phyloP scores from a whole-genome alignment of 148 eudicot species.

The Nepenthes gracilis region DNA sequence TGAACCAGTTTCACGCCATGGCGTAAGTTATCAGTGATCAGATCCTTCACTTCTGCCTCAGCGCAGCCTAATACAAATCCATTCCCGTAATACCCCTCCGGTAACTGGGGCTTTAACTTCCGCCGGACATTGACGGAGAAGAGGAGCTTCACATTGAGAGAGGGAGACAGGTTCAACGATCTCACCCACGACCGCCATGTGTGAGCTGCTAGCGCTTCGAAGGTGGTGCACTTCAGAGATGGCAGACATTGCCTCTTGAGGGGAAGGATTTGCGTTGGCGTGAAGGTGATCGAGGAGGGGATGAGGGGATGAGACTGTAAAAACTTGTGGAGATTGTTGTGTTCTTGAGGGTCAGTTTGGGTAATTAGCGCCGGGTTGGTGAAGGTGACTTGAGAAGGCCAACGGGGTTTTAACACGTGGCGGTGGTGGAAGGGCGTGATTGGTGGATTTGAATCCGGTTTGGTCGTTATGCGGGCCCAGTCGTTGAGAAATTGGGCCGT shows the following conservation, averaged over 20 bases:
- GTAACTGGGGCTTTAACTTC: constrained; percentile 29
- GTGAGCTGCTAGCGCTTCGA: constrained; percentile 76
- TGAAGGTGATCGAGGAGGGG: constrained; percentile 55
- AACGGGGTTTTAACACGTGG: constrained; percentile 49
- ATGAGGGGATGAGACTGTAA: constrained; percentile 55
- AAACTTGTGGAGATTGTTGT: constrained; percentile 19
- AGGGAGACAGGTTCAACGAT: constrained; percentile 34
- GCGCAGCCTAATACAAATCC: constrained; percentile 87
- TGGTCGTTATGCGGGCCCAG: constrained; percentile 64
- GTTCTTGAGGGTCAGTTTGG: constrained; percentile 9
- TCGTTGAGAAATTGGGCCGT: constrained; percentile 83
- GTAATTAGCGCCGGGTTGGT: constrained; percentile 34
- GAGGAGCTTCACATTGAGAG: constrained; percentile 44
- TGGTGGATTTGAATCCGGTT: constrained; percentile 22
- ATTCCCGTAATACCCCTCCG: constrained; percentile 74
- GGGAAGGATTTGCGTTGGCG: constrained; percentile 35
- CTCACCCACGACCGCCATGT: constrained; percentile 87
- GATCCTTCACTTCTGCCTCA: constrained; percentile 38
- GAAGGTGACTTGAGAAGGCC: constrained; percentile 31
- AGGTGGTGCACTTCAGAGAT: constrained; percentile 74
- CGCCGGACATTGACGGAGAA: constrained; percentile 64
- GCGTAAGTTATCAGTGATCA: constrained; percentile 34
- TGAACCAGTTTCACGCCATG: constrained; percentile 55
- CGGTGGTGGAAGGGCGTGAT: constrained; percentile 58
- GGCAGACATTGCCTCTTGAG: constrained; percentile 53